Percentiles rank a stretch among this genome's conserved stretches.
phyloP scores from a whole-genome alignment of 1,284 basidiomycete genomes.

The Spongiforma sp. region DNA sequence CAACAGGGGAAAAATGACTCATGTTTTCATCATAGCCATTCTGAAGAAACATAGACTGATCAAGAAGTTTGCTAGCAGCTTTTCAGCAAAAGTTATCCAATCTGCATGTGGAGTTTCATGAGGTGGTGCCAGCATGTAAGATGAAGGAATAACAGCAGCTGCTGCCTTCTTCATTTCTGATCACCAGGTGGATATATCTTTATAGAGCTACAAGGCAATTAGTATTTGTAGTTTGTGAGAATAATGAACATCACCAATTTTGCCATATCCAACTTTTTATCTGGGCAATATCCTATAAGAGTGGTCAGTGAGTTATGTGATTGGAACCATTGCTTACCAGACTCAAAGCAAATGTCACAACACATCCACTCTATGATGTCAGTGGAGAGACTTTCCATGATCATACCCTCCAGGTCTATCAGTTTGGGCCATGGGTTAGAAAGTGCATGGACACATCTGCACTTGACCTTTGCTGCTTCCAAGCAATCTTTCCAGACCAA shows the following conservation, averaged over 20 bases:
- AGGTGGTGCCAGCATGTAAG: not conserved
- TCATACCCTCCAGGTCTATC: not conserved
- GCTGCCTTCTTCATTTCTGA: not conserved
- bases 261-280: not conserved
- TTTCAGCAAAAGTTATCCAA: not conserved
- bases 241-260: not conserved
- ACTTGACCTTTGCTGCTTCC: not conserved
- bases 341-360: not conserved
- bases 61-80: not conserved
- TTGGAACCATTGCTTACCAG: not conserved
- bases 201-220: not conserved
- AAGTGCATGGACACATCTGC: not conserved
- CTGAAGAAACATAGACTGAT: not conserved
- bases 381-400: not conserved
- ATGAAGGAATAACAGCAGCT: not conserved
- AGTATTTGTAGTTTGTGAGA: not conserved
- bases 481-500: not conserved
- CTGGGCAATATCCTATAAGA: not conserved
- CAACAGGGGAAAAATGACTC: not conserved
- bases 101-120: not conserved
- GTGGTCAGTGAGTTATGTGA: not conserved
- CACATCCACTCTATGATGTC: not conserved
- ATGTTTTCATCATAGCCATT: not conserved
- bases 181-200: not conserved
- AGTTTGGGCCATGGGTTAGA: not conserved